Conservation (phyloP, 352 stramenopile species). For the Phytophthora palmivora region DNA sequence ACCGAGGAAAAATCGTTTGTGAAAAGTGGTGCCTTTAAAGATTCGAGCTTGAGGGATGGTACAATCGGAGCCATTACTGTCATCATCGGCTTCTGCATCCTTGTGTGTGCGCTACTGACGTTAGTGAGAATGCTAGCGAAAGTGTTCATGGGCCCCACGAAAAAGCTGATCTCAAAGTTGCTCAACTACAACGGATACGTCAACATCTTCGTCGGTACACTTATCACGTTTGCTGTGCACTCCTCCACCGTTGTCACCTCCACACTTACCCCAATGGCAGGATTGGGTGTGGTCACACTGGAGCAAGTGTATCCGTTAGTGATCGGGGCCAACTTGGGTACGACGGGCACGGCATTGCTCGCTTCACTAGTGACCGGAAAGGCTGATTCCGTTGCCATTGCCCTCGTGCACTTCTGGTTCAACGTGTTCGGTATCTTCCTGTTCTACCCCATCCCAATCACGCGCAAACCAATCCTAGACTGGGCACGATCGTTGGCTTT, state of each 20-base stretch:
- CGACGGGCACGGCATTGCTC: constrained; percentile 85
- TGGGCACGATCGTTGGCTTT: constrained; percentile 65
- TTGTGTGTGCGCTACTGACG: constrained; percentile 54
- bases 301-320: constrained; percentile 92
- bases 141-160: constrained; percentile 85
- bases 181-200: constrained; percentile 92
- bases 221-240: constrained; percentile 91
- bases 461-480: constrained; percentile 77
- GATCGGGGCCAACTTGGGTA: constrained; percentile 93
- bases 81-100: constrained; percentile 52
- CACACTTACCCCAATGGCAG: constrained; percentile 88
- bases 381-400: constrained; percentile 75
- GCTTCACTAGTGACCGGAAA: constrained; percentile 82
- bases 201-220: constrained; percentile 85
- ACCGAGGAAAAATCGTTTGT: constrained; percentile 41
- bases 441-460: constrained; percentile 90
- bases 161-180: constrained; percentile 84
- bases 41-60: constrained; percentile 43
- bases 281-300: constrained; percentile 86
- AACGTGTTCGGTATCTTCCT: constrained; percentile 89
- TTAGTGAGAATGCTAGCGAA: constrained; percentile 64
- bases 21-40: constrained; percentile 42
- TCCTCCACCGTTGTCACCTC: constrained; percentile 92
- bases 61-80: constrained; percentile 57
- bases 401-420: constrained; percentile 91